Base-by-base conservation (phyloP, 1,139 yeast genomes). In the Suhomyces taliae region DNA sequence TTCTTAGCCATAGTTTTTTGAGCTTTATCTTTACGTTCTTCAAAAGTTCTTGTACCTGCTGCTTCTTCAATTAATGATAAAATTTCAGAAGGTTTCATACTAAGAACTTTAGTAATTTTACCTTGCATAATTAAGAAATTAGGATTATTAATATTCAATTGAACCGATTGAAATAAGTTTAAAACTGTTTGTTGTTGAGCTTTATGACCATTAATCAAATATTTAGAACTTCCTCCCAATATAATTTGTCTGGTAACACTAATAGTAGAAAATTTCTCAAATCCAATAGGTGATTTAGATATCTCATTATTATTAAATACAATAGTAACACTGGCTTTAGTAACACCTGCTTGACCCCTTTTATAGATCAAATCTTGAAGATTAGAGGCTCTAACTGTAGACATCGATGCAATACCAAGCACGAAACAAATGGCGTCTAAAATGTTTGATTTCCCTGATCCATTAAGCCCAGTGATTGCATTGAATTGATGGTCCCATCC, bases 41-140 rank as follows among this genome's bases (percentile, higher is more conserved):
- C 99, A 62, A 90, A 95, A 76, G 95, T 89, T 53, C 95, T 81
- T 0, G 99, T 95, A 7, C 99, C 99, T 0, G 99, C 97, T 0
- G 99, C 99, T 69, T 95, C 99, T 68, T 93, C 99, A 50, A 95
- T 90, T 56, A 93, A 76, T 3, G 97, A 85, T 56, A 95, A 70
- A 34, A 91, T 88, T 64, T 95, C 99, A 2, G 82, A 70, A 1
- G 99, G 95, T 60, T 89, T 90, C 99, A 93, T 93, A 65, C 95
- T 93, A 60, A 95, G 77, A 49, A 95, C 98, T 64, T 95, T 93
- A 34, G 99, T 95, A 67, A 95, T 95, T 61, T 90, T 87, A 50
- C 99, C 99, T 69, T 95, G 99, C 99, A 95, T 93, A 60, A 95
- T 95, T 58, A 95, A 76, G 66, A 95, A 95, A 66, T 93, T 95